Percentiles rank a stretch among this genome's conserved stretches.
phyloP scores from a whole-genome alignment of 2,329 filamentous ascomycete genomes.

The Zymoseptoria ardabiliae region DNA sequence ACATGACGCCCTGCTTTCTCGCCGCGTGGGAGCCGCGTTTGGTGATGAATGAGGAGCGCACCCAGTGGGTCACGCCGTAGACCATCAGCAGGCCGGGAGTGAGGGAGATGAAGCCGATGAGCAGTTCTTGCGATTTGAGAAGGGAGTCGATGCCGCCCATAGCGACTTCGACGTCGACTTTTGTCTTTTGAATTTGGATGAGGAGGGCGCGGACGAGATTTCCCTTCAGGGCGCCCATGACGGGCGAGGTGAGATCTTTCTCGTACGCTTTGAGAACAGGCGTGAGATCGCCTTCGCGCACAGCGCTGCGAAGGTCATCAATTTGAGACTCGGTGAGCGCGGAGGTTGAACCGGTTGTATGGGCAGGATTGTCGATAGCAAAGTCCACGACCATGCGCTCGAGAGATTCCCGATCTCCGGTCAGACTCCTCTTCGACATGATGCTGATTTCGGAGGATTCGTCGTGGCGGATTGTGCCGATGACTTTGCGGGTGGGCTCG shows the following conservation, averaged over 20 bases:
- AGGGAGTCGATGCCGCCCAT: slow-evolving; percentile 93
- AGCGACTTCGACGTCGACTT: slow-evolving; percentile 93
- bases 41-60: slow-evolving; percentile 61
- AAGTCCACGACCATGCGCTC: slow-evolving; percentile 99
- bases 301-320: slow-evolving; percentile 65
- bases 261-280: slow-evolving; percentile 88
- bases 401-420: slow-evolving; percentile 81
- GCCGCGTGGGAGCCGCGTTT: slow-evolving; percentile 60
- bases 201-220: slow-evolving; percentile 84
- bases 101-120: slow-evolving; percentile 94
- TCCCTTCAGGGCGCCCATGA: slow-evolving; percentile 74
- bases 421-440: slow-evolving; percentile 87
- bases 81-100: slow-evolving; percentile 89
- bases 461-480: slow-evolving; percentile 89
- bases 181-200: slow-evolving; percentile 97
- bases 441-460: slow-evolving; percentile 89
- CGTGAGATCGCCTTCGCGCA: slow-evolving; percentile 86
- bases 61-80: slow-evolving; percentile 64
- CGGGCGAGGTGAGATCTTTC: slow-evolving; percentile 72
- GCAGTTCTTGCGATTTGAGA: slow-evolving; percentile 89
- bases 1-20: slow-evolving; percentile 60
- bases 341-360: slow-evolving; percentile 39
- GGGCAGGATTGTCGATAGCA: slow-evolving; percentile 69
- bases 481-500: slow-evolving; percentile 71
- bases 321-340: slow-evolving; percentile 61